phyloP scores from a whole-genome alignment of 1,284 basidiomycete genomes.

The Cutaneotrichosporon dermatis region DNA sequence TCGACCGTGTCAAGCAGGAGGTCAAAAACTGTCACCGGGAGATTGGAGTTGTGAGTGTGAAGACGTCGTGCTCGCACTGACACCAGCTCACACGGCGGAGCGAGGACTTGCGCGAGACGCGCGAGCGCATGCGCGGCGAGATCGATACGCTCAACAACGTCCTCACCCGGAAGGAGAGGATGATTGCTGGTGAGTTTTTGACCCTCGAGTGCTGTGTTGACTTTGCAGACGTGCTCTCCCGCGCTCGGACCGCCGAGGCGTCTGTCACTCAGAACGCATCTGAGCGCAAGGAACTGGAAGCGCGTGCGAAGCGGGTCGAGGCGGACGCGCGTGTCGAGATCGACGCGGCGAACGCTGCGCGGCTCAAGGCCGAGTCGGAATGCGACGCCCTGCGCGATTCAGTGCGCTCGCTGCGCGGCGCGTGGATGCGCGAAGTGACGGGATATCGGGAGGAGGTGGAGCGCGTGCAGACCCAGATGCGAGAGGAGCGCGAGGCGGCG shows the following conservation, averaged over 20 bases:
- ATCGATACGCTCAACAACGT: constrained; percentile 44
- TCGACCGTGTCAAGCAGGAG: constrained; percentile 41
- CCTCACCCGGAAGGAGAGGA: constrained; percentile 42
- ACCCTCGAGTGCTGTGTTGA: not conserved
- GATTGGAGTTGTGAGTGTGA: constrained; percentile 32
- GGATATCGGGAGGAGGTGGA: constrained; percentile 33
- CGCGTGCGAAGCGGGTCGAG: constrained; percentile 34
- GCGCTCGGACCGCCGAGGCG: constrained; percentile 43
- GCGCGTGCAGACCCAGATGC: constrained; percentile 24
- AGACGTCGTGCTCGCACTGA: not conserved
- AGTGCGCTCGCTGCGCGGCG: constrained; percentile 38
- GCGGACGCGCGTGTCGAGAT: constrained; percentile 36
- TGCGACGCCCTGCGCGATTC: constrained; percentile 34
- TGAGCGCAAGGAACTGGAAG: constrained; percentile 39
- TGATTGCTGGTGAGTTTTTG: constrained; percentile 35
- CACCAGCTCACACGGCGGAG: constrained; percentile 42
- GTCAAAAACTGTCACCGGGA: constrained; percentile 33
- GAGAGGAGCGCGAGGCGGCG: constrained; percentile 34
- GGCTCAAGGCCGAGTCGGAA: constrained; percentile 40
- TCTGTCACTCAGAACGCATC: constrained; percentile 27
- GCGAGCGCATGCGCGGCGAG: constrained; percentile 44
- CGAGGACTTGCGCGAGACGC: constrained; percentile 46
- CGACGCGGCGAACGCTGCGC: constrained; percentile 29
- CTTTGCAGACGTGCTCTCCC: constrained; percentile 38
- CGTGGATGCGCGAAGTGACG: constrained; percentile 42